Percentiles rank a stretch among this genome's conserved stretches.
These are phyloP conservation scores for Phlyctochytrium arcticum DNA, from an alignment of 192 early-diverging fungal species.

Conservation along the genomic window DNA sequence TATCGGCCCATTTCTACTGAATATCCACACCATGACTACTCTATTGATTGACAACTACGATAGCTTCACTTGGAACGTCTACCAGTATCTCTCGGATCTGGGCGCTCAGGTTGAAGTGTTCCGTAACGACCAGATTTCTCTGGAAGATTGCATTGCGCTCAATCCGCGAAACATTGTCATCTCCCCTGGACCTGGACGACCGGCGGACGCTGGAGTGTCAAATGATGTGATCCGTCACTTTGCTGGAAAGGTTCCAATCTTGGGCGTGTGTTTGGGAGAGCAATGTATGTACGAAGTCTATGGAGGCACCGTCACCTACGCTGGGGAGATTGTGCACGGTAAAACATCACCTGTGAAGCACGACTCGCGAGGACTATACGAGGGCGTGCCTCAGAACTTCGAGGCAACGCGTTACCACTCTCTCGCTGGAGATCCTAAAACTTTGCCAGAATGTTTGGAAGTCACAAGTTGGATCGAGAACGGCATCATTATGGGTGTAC, in stretches of 20 bases:
- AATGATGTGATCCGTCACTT: constrained; percentile 80
- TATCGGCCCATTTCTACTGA: not conserved
- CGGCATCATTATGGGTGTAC: constrained; percentile 92
- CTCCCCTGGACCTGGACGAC: constrained; percentile 94
- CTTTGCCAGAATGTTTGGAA: constrained; percentile 69
- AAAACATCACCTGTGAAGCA: constrained; percentile 90
- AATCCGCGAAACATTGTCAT: constrained; percentile 93
- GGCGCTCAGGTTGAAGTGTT: constrained; percentile 90
- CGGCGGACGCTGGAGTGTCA: constrained; percentile 88
- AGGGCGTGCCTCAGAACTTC: constrained; percentile 78
- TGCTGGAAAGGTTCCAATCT: constrained; percentile 91
- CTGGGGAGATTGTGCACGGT: constrained; percentile 97
- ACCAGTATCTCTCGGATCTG: constrained; percentile 86
- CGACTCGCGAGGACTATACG: constrained; percentile 85
- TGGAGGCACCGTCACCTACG: constrained; percentile 87
- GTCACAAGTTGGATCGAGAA: constrained; percentile 80
- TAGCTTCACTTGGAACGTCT: constrained; percentile 98
- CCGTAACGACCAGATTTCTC: constrained; percentile 89
- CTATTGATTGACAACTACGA: constrained; percentile 98
- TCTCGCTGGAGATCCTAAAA: constrained; percentile 77
- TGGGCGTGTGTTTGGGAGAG: constrained; percentile 96
- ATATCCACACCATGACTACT: constrained; percentile 29
- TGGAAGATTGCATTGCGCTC: constrained; percentile 76
- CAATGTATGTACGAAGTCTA: constrained; percentile 97
- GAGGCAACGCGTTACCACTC: constrained; percentile 96